Conservation (phyloP, 2,329 filamentous ascomycete species). For the Cercospora sp. region DNA sequence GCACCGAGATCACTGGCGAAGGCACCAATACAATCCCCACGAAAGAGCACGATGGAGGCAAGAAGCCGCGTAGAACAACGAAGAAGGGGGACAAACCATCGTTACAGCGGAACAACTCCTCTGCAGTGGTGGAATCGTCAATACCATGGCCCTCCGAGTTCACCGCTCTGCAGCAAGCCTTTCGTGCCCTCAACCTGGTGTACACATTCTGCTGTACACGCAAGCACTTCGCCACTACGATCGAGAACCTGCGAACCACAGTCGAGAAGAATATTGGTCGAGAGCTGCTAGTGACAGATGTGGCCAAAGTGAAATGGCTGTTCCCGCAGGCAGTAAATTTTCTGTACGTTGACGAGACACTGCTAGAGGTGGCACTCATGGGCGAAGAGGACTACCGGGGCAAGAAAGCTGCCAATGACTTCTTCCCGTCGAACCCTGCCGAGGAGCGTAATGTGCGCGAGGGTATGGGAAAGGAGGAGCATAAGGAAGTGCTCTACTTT, state of each 20-base stretch:
- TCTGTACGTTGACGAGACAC: conserved; percentile 79
- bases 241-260: conserved; percentile 79
- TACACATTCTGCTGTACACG: conserved; percentile 94
- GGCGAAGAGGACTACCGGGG: conserved; percentile 68
- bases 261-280: conserved; percentile 81
- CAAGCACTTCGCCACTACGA: conserved; percentile 88
- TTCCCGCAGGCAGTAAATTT: conserved; percentile 80
- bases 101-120: conserved; percentile 50
- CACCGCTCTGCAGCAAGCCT: conserved; percentile 69
- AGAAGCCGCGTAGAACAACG: conserved; percentile 50
- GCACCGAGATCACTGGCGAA: conserved; percentile 19
- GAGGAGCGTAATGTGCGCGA: conserved; percentile 41
- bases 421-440: conserved; percentile 45
- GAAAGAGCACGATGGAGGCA: conserved; percentile 59
- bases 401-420: conserved; percentile 55
- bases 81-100: conserved; percentile 44
- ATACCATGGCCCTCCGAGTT: conserved; percentile 75
- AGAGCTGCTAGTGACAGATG: conserved; percentile 70
- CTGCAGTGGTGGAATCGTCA: conserved; percentile 52
- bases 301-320: conserved; percentile 76
- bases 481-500: conserved; percentile 73
- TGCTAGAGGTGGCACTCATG: conserved; percentile 76
- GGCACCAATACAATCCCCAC: conserved; percentile 51
- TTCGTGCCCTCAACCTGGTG: conserved; percentile 85
- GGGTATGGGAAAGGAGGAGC: conserved; percentile 40